Evolutionary conservation across 371 early-diverging fungal species (phyloP).

Genomic region (Dinochytrium kinnereticum): DNA sequence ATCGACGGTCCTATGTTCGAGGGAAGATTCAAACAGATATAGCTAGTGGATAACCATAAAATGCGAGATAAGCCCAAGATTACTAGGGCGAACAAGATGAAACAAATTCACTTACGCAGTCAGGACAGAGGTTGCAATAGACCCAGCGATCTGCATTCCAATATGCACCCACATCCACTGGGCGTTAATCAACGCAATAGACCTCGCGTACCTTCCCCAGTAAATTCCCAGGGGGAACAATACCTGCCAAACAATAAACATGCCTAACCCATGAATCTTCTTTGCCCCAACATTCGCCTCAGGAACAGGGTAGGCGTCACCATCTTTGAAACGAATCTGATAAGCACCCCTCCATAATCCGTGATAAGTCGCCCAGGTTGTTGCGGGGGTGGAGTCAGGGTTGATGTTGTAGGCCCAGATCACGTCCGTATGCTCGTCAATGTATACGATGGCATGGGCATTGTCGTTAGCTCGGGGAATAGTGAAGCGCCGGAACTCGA

Average conservation of each 20-base stretch:
- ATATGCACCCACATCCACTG: slow-evolving; percentile 42
- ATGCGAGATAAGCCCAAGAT: slow-evolving; percentile 8
- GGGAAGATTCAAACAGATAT: slow-evolving; percentile 1
- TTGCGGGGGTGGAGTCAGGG: slow-evolving; percentile 9
- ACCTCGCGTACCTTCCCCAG: slow-evolving; percentile 41
- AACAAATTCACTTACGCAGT: slow-evolving; percentile 1
- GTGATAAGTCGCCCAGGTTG: slow-evolving; percentile 27
- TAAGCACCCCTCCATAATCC: slow-evolving; percentile 23
- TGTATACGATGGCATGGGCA: slow-evolving; percentile 21
- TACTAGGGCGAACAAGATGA: no score
- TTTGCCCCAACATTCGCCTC: slow-evolving; percentile 24
- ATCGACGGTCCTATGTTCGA: slow-evolving; percentile 13
- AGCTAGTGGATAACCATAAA: background rate
- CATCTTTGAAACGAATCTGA: slow-evolving; percentile 9
- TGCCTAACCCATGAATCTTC: slow-evolving; percentile 41
- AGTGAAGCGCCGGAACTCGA: slow-evolving; percentile 21
- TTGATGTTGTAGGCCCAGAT: slow-evolving; percentile 43
- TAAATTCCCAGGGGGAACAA: slow-evolving; percentile 41
- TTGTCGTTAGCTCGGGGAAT: slow-evolving; percentile 17
- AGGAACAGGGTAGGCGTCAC: background rate
- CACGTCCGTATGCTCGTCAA: slow-evolving; percentile 2
- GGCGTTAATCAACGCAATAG: background rate
- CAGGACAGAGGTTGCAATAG: slow-evolving; percentile 1
- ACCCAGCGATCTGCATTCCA: slow-evolving; percentile 30
- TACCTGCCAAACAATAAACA: slow-evolving; percentile 41